These are phyloP conservation scores for Nakaseomyces glabratus DNA, from an alignment of 1,139 yeast genomes.

Conservation along the genomic window DNA sequence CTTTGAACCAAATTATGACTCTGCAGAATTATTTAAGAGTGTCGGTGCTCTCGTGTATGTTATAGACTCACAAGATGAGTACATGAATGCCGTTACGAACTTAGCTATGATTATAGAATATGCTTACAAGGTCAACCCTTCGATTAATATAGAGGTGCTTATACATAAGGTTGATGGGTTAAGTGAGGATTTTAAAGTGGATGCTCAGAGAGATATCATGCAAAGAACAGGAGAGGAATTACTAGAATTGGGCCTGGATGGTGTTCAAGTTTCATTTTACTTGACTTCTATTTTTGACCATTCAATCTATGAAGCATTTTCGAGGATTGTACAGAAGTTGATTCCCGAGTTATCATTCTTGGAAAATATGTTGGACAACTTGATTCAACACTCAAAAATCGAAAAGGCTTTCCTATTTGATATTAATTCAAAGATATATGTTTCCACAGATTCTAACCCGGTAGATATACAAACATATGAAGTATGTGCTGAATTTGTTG, in stretches of 20 bases:
- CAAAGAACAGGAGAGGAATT: slow-evolving; percentile 92
- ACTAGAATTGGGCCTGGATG: slow-evolving; percentile 79
- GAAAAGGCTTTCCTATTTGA: slow-evolving; percentile 92
- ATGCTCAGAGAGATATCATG: slow-evolving; percentile 94
- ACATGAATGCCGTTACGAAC: slow-evolving; percentile 81
- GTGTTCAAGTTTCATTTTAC: slow-evolving; percentile 85
- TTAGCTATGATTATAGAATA: slow-evolving; percentile 81
- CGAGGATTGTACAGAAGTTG: slow-evolving; percentile 82
- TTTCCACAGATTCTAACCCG: slow-evolving; percentile 92
- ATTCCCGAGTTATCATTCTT: slow-evolving; percentile 82
- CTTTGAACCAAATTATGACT: slow-evolving; percentile 77
- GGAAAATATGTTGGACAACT: slow-evolving; percentile 79
- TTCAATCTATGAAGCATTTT: slow-evolving; percentile 90
- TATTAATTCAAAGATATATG: slow-evolving; percentile 85
- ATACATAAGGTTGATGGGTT: slow-evolving; percentile 94
- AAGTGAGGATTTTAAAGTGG: slow-evolving; percentile 85
- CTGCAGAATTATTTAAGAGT: slow-evolving; percentile 64
- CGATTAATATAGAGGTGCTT: slow-evolving; percentile 79
- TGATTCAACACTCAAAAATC: slow-evolving; percentile 81
- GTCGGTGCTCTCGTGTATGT: slow-evolving; percentile 94
- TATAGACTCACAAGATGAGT: slow-evolving; percentile 92
- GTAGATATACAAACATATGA: slow-evolving; percentile 94
- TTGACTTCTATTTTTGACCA: slow-evolving; percentile 91
- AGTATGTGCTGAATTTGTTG: slow-evolving; percentile 94
- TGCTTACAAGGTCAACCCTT: slow-evolving; percentile 79